Evolutionary conservation across 1,139 yeast genomes (phyloP).

Genomic region (Geotrichum reessii): DNA sequence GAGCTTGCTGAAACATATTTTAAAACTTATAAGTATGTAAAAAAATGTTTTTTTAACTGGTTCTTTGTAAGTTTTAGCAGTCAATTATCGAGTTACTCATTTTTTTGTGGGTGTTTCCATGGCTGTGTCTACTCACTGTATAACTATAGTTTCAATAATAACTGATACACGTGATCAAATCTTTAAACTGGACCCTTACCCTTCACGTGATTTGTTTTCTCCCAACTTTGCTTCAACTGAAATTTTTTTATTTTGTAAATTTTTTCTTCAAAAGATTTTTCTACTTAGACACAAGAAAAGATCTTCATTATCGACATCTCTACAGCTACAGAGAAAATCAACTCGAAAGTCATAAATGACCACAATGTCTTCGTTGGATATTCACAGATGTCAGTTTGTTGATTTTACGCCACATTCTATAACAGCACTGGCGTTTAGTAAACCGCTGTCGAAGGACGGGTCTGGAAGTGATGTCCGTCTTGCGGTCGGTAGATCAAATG

Average conservation of each 20-base stretch:
- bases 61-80: too few species aligned
- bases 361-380: constrained; percentile 43
- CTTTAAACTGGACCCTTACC: neutral
- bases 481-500: constrained; percentile 91
- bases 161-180: neutral
- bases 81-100: too few species aligned
- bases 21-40: too few species aligned
- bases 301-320: neutral
- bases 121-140: too few species aligned
- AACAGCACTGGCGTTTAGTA: constrained; percentile 73
- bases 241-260: constrained; percentile 6
- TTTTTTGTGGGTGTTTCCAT: too few species aligned
- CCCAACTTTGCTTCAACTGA: constrained; percentile 1
- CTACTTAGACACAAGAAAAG: neutral
- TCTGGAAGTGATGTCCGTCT: constrained; percentile 64
- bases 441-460: constrained; percentile 43
- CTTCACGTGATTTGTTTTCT: constrained; percentile 6
- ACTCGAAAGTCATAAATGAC: neutral
- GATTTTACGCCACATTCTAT: constrained; percentile 84
- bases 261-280: neutral
- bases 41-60: too few species aligned
- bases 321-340: neutral
- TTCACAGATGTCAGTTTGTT: constrained; percentile 90
- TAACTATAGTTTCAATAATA: too few species aligned
- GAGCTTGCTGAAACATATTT: too few species aligned